Base-by-base conservation (phyloP, 768 basidiomycete species). In the Suillus discolor region DNA sequence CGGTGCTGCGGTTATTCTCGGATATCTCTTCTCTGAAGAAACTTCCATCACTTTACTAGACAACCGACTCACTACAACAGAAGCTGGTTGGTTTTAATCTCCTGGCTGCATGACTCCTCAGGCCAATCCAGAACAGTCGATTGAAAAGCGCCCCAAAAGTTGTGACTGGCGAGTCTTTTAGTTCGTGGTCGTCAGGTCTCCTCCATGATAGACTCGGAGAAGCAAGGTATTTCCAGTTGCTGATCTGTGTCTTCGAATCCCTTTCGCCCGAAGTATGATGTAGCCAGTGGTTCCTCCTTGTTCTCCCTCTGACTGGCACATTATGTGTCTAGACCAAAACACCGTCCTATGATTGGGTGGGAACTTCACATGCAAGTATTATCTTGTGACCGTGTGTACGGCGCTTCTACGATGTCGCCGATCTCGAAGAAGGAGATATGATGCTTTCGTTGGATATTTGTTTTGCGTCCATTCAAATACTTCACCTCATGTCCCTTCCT, bases 401-500 rank as follows among this genome's bases (percentile, higher is more conserved):
- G 18, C 11, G 54, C 54, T 55, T 55, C 54, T 34, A 18, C 31
- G 34, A 55, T 34, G 34, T 23, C 11, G 36, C 57, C 2, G 20
- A 38, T 57, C 55, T 57, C 12, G 6, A 57, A 57, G 57, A 57
- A 57, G 34, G 57, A 38, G 57, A 23, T 57, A 57, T 57, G 36
- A 57, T 39, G 8, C 57, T 57, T 57, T 39, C 57, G 38, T 57
- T 57, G 39, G 23, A 18, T 41, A 41, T 41, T 59, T 59, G 57
- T 59, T 59, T 39, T 41, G 39, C 6, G 16, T 59, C 15, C 6
- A 57, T 57, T 23, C 57, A 57, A 39, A 57, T 39, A 53, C 8
- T 11, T 53, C n/a, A 38, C 36, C n/a, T 70, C 66, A 45, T 55
- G 74, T 74, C 75, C 71, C 44, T 36, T 71, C 69, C 47, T 75